Percentiles rank a stretch among this genome's conserved stretches.
phyloP scores from a whole-genome alignment of 2,329 filamentous ascomycete genomes.

The Shiraia sp. region DNA sequence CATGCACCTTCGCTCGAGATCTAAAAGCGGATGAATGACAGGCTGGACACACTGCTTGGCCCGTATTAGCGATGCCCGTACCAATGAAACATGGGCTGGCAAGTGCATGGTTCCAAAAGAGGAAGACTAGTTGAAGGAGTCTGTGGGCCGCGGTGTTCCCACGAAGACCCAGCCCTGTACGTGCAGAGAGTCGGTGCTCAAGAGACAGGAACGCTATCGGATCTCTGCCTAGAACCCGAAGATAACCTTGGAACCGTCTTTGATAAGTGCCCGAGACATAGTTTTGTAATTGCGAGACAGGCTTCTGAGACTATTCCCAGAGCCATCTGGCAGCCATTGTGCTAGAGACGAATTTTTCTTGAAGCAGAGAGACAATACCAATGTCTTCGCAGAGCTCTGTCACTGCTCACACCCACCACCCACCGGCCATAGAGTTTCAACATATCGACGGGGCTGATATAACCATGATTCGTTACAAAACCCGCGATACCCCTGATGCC shows the following conservation, averaged over 20 bases:
- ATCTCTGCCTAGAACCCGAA: too few relatives aligned
- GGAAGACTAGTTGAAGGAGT: constrained; percentile 22
- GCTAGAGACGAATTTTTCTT: too few relatives aligned
- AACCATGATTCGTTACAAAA: constrained; percentile 28
- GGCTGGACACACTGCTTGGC: constrained; percentile 28
- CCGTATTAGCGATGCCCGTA: constrained; percentile 16
- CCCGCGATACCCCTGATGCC: constrained; percentile 25
- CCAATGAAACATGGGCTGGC: constrained; percentile 23
- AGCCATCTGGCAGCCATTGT: too few relatives aligned
- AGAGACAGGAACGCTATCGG: neutral
- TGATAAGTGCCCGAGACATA: too few relatives aligned
- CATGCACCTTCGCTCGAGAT: constrained; percentile 33
- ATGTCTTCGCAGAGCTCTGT: too few relatives aligned
- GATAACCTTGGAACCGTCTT: too few relatives aligned
- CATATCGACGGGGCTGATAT: constrained; percentile 9
- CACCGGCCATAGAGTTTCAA: too few relatives aligned
- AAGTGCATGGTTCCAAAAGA: constrained; percentile 23
- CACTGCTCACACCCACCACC: too few relatives aligned
- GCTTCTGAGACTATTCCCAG: too few relatives aligned
- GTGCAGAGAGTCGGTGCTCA: constrained; percentile 5
- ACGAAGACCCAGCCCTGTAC: constrained; percentile 21
- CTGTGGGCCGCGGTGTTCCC: constrained; percentile 25
- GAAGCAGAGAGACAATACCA: too few relatives aligned
- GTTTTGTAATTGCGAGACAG: too few relatives aligned
- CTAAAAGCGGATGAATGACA: constrained; percentile 37